Evolutionary conservation across 371 early-diverging fungal genomes (phyloP), one percentile per base, ranked within the genome.

Genomic region (Synchytrium microbalum): DNA sequence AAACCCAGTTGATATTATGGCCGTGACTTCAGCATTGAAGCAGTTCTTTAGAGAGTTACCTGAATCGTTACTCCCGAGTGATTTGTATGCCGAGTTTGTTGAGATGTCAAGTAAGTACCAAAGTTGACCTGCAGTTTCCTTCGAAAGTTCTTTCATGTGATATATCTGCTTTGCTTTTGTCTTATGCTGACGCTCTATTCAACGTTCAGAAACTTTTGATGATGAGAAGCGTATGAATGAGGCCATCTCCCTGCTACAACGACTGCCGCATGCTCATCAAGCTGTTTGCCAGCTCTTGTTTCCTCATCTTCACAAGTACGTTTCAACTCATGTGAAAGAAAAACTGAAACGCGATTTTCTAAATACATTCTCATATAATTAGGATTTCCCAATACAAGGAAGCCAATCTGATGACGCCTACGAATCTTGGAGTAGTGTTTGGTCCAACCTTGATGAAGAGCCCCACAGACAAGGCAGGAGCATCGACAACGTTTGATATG

Each of bases 351-450:
- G n/a, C n/a, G 52, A 52, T n/a, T 52, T 52, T 19, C n/a, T n/a
- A n/a, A n/a, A n/a, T n/a, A 5, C 46, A 38, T 38, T 38, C 46
- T 38, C 46, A 38, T 38, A 5, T 38, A 10, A 19, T 38, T 19
- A 38, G 46, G 46, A 38, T 38, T 10, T 10, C 46, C 5, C 46
- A 38, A 28, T 65, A 75, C 29, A 76, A 76, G 24, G 67, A 72
- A 54, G 78, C 81, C n/a, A 95, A 93, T 72, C 69, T 88, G 59
- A 95, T 95, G 96, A 85, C 84, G 14, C 72, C 92, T 26, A 87
- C 88, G 67, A 95, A 94, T 58, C 66, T 95, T 29, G 90, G 92
- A 3, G 92, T 94, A 0, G 92, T 95, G 51, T 93, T 95, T 83
- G 96, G 93, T 0, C 96, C 95, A 0, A 92, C 91, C 3, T 72